Base-by-base conservation (phyloP, 495 filamentous ascomycete species). In the Diplogelasinospora grovesii region DNA sequence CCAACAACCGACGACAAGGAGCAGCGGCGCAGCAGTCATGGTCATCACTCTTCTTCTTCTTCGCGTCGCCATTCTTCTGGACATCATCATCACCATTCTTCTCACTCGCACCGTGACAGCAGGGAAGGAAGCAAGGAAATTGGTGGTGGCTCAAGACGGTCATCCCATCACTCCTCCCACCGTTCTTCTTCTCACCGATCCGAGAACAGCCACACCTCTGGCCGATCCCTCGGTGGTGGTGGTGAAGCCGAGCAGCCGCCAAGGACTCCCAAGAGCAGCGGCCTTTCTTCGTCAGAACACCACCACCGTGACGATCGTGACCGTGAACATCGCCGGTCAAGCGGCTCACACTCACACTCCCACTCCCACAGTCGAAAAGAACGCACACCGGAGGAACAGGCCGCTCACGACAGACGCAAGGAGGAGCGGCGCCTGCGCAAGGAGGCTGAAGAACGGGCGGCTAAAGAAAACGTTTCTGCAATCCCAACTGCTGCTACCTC, bases 361-460 rank as follows among this genome's bases (percentile, higher is more conserved):
- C n/a, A 24, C 19, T 9, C 30, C 19, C 16, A 19, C 23, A n/a
- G 36, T 7, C 51, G 50, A 2, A 54, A 43, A 24, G 49, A 52
- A 24, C 65, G 67, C 32, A 67, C 64, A 4, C 60, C 64, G 3
- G 65, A 71, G 46, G 64, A 69, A 39, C 66, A 67, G 43, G 60
- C 55, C 20, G 63, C 59, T 10, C 64, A 68, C 43, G 66, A 70
- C 9, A 60, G 47, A 48, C 62, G 62, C 24, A 70, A 61, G 54
- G 65, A 57, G 44, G 61, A 49, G 39, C 56, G 56, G 3, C 57
- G 58, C 18, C 56, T 49, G 3, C 28, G 21, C 51, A 50, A 14
- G 43, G 56, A 60, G 30, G 32, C 41, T 8, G 59, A 60, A 33
- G 53, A 49, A 30, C 41, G 40, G 8, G 30, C 30, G 8, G 15